phyloP scores from a whole-genome alignment of 768 basidiomycete species.

The Rhizopogon vinicolor region DNA sequence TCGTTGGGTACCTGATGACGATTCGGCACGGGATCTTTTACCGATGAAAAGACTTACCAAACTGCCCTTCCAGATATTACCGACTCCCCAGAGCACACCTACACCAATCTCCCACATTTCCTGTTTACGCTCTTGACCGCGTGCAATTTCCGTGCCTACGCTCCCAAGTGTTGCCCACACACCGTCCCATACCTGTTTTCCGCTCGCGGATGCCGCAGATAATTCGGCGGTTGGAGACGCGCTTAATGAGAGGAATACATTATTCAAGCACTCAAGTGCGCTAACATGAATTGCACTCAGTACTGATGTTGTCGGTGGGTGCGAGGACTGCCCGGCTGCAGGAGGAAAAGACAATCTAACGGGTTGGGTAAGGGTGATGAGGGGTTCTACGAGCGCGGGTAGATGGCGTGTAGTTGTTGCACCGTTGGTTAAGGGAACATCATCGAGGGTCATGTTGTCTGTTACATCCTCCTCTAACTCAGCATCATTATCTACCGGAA shows the following conservation, averaged over 20 bases:
- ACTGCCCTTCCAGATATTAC: constrained; percentile 64
- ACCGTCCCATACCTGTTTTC: constrained; percentile 55
- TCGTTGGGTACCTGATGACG: constrained; percentile 46
- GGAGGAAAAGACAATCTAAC: constrained; percentile 83
- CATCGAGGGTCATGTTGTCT: constrained; percentile 20
- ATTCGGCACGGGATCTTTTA: constrained; percentile 6
- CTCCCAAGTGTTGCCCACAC: constrained; percentile 59
- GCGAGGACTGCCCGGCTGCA: constrained; percentile 57
- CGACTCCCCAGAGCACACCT: constrained; percentile 88
- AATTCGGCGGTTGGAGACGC: constrained; percentile 38
- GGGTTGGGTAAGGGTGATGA: constrained; percentile 67
- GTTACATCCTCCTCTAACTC: constrained; percentile 30
- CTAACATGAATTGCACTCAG: constrained; percentile 80
- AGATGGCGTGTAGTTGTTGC: constrained; percentile 35
- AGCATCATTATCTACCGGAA: constrained; percentile 38
- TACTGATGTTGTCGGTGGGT: constrained; percentile 86
- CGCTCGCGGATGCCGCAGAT: constrained; percentile 42
- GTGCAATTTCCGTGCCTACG: constrained; percentile 54
- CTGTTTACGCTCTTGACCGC: constrained; percentile 62
- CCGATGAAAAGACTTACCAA: constrained; percentile 40
- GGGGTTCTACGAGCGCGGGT: constrained; percentile 59
- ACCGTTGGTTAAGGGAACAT: constrained; percentile 20
- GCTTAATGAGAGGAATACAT: constrained; percentile 75
- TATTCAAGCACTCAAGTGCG: constrained; percentile 87
- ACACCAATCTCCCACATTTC: constrained; percentile 78